A percentile compares a stretch with the other conserved stretches of the same genome.
Evolutionary conservation across 148 eudicot genomes (phyloP).

Genomic region (Chenopodium quinoa): DNA sequence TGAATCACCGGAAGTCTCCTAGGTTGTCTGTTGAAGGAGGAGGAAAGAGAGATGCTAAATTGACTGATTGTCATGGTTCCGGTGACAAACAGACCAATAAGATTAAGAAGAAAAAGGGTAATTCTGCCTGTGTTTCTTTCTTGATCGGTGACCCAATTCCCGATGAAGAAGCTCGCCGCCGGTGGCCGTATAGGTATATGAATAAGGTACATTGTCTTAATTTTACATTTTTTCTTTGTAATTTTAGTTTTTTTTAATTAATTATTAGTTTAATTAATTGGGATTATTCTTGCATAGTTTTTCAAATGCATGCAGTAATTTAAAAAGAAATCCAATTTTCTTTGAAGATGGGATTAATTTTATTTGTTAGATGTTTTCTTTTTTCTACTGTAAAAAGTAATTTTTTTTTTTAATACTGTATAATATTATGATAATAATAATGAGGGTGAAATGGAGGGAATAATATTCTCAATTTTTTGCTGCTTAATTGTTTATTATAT

Average conservation of each 20-base stretch:
- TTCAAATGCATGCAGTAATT: conserved; percentile 4
- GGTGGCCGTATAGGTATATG: conserved; percentile 46
- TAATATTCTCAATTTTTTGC: no score
- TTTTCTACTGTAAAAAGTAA: background rate
- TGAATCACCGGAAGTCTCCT: conserved; percentile 22
- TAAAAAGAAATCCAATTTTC: background rate
- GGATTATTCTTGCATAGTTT: background rate
- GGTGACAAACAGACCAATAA: conserved; percentile 18
- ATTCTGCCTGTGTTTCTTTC: conserved; percentile 17
- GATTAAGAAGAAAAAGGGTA: background rate
- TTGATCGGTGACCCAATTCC: conserved; percentile 47
- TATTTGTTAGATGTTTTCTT: background rate
- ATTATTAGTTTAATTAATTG: no score
- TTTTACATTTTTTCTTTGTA: background rate
- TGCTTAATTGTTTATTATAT: no score
- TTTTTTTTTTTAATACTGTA: no score
- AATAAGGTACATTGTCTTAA: conserved; percentile 32
- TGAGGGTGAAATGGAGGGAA: no score
- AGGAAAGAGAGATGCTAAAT: background rate
- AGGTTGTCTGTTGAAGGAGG: conserved; percentile 17
- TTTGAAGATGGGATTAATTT: background rate
- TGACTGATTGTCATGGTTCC: conserved; percentile 15
- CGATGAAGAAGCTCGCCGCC: conserved; percentile 40
- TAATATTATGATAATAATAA: no score
- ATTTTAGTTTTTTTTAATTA: background rate